A percentile compares a stretch with the other conserved stretches of the same genome.
These are phyloP conservation scores for Yarrowia alimentaria DNA, from an alignment of 805 yeast species.

Conservation along the genomic window DNA sequence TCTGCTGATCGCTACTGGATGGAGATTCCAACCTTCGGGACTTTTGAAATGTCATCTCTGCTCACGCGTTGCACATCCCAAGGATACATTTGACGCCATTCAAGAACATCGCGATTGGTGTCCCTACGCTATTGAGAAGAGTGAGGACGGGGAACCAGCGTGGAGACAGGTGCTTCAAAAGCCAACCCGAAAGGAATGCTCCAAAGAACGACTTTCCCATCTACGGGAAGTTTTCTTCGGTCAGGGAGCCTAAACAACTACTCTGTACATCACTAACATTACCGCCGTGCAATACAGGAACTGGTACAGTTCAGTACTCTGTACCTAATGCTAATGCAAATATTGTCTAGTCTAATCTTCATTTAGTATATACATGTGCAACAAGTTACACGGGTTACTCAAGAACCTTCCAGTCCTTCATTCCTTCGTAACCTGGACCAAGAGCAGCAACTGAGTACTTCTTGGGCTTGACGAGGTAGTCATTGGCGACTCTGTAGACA, in stretches of 20 bases:
- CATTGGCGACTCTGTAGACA: slow-evolving; percentile 62
- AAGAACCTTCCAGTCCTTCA: slow-evolving; percentile 13
- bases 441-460: slow-evolving; percentile 23
- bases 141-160: not conserved
- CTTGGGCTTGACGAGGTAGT: slow-evolving; percentile 47
- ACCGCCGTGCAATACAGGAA: too few relatives aligned
- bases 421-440: slow-evolving; percentile 14
- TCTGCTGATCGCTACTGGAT: slow-evolving; percentile 5
- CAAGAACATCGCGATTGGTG: slow-evolving; percentile 20
- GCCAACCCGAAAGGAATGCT: slow-evolving; percentile 2
- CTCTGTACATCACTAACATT: too few relatives aligned
- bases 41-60: slow-evolving; percentile 4
- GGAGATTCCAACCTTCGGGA: not conserved
- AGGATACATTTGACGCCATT: not conserved
- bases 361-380: slow-evolving; percentile 18
- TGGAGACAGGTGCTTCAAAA: slow-evolving; percentile 3
- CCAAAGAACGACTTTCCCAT: slow-evolving; percentile 10
- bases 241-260: too few relatives aligned
- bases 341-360: too few relatives aligned
- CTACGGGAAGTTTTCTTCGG: slow-evolving; percentile 15
- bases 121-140: slow-evolving; percentile 14
- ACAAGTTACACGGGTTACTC: too few relatives aligned
- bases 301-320: too few relatives aligned
- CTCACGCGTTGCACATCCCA: not conserved
- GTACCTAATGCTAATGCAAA: too few relatives aligned